Evolutionary conservation across 192 early-diverging fungal genomes (phyloP).

Genomic region (Rhizophagus clarus): DNA sequence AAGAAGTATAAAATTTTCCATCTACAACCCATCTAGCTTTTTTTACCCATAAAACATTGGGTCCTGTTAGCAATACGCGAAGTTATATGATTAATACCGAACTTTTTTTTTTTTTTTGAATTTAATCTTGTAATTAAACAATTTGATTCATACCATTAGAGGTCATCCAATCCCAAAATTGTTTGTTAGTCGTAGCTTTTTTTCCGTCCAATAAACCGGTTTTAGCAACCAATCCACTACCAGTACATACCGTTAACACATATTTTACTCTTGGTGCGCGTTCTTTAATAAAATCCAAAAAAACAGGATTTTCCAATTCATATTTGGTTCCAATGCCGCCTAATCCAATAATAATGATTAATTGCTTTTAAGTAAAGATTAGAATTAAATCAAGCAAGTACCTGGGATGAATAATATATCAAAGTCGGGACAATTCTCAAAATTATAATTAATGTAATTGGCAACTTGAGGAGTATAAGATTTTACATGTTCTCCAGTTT

Average conservation of each 20-base stretch:
- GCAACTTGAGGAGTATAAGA: not conserved
- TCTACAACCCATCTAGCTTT: constrained; percentile 56
- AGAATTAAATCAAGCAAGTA: not conserved
- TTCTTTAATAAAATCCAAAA: not conserved
- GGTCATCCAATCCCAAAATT: constrained; percentile 15
- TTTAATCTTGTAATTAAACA: no score
- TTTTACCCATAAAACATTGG: constrained; percentile 51
- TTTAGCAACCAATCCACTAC: constrained; percentile 45
- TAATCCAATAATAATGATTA: not conserved
- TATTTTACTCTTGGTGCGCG: constrained; percentile 6
- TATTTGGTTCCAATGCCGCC: not conserved
- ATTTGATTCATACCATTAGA: not conserved
- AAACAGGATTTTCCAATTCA: not conserved
- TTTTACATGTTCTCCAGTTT: not conserved
- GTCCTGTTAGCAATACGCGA: constrained; percentile 2
- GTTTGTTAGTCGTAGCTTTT: constrained; percentile 43
- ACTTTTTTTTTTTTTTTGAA: no score
- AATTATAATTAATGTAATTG: not conserved
- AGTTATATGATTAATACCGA: not conserved
- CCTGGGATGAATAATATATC: constrained; percentile 10
- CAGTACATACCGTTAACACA: constrained; percentile 47
- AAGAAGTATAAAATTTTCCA: constrained; percentile 46
- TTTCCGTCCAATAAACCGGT: constrained; percentile 52
- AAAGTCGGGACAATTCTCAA: constrained; percentile 2
- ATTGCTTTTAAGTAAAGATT: not conserved